Conservation (phyloP, 345 rosid genomes). For the Moricandia arvensis region DNA sequence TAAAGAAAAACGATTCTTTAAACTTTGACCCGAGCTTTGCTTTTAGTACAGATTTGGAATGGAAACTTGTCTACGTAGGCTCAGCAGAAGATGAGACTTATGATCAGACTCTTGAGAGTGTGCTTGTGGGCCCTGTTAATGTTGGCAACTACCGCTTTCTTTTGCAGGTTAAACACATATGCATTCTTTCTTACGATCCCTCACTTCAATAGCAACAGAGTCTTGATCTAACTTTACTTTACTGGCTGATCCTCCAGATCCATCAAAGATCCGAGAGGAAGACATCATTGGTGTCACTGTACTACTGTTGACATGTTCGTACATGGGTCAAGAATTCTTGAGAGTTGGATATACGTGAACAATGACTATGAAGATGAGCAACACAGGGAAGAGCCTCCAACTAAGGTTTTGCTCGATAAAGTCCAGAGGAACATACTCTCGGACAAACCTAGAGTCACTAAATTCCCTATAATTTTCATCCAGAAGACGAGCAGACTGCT, state of each 20-base stretch:
- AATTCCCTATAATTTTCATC: slow-evolving; percentile 92
- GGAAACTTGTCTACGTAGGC: too few species aligned
- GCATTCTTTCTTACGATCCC: too few species aligned
- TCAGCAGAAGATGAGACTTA: too few species aligned
- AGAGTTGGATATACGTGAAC: slow-evolving; percentile 90
- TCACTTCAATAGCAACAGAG: not conserved
- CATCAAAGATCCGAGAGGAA: slow-evolving; percentile 84
- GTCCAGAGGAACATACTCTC: slow-evolving; percentile 83
- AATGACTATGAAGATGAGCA: slow-evolving; percentile 90
- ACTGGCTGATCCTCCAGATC: slow-evolving; percentile 88
- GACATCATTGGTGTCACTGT: slow-evolving; percentile 90
- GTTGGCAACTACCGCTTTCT: too few species aligned
- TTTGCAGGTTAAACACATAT: too few species aligned
- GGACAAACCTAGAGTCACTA: slow-evolving; percentile 91
- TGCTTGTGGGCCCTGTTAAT: too few species aligned
- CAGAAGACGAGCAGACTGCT: slow-evolving; percentile 56
- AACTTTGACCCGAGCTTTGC: too few species aligned
- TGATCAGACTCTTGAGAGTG: too few species aligned
- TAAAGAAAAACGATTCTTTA: too few species aligned
- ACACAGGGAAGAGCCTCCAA: slow-evolving; percentile 85
- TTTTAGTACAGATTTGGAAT: too few species aligned
- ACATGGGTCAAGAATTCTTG: slow-evolving; percentile 78
- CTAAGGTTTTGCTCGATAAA: slow-evolving; percentile 68
- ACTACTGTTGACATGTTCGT: slow-evolving; percentile 78
- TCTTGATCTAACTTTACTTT: not conserved